Percentiles rank a stretch among this genome's conserved stretches.
These are phyloP conservation scores for Helianthus annuus DNA, from an alignment of 129 eudicot genomes.

Conservation along the genomic window DNA sequence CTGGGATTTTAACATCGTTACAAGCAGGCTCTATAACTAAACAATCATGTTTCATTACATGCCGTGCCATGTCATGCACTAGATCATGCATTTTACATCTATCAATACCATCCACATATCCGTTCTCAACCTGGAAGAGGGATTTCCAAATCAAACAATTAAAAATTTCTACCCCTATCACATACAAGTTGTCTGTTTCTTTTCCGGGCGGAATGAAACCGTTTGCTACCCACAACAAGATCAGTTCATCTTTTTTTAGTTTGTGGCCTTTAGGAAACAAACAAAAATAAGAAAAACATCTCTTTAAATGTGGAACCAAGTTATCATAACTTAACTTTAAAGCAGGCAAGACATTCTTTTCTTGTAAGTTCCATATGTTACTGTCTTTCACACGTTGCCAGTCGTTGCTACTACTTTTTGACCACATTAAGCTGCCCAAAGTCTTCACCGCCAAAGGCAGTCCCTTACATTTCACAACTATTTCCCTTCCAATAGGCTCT, in stretches of 20 bases:
- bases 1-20: no score
- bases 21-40: no score
- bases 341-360: neutral
- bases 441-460: conserved; percentile 3
- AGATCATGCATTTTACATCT: no score
- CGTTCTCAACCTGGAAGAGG: conserved; percentile 26
- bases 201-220: neutral
- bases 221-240: neutral
- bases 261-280: neutral
- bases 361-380: neutral
- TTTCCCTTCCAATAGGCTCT: conserved; percentile 20
- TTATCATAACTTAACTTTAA: conserved; percentile 6
- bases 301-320: neutral
- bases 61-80: no score
- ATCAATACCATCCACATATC: no score
- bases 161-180: neutral
- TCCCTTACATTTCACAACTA: conserved; percentile 17
- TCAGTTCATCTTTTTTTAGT: neutral
- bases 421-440: conserved; percentile 12
- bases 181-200: neutral
- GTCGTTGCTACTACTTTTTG: neutral
- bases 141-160: conserved; percentile 19
- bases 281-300: conserved; percentile 29
- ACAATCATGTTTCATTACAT: no score
- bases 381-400: neutral